A percentile compares a stretch with the other conserved stretches of the same genome.
Conservation (phyloP, 129 eudicot species). For the Chrysanthemum seticuspe region DNA sequence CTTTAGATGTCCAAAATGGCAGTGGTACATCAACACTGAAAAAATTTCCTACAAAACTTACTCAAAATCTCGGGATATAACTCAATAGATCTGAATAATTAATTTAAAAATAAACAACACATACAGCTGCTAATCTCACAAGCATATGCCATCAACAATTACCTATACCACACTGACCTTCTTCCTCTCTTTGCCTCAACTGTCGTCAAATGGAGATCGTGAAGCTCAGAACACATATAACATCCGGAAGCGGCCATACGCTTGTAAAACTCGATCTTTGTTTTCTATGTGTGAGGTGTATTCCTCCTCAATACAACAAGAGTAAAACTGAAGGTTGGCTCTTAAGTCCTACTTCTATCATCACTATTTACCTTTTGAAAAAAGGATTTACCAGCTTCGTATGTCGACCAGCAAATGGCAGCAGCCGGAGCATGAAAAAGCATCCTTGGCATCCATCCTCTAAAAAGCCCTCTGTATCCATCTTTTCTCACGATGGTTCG, state of each 20-base stretch:
- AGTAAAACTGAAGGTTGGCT: slow-evolving; percentile 4
- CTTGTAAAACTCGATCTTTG: slow-evolving; percentile 17
- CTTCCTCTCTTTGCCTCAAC: slow-evolving; percentile 16
- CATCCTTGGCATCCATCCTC: slow-evolving; percentile 95
- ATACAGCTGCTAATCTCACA: slow-evolving; percentile 30
- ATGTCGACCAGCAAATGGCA: slow-evolving; percentile 93
- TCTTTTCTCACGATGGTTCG: slow-evolving; percentile 66
- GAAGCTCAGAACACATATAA: slow-evolving; percentile 10
- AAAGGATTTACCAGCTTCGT: slow-evolving; percentile 69
- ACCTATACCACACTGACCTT: not conserved
- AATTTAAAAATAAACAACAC: slow-evolving; percentile 22
- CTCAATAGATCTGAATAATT: slow-evolving; percentile 23
- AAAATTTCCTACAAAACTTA: slow-evolving; percentile 4
- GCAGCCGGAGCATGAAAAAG: slow-evolving; percentile 95
- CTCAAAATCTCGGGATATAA: slow-evolving; percentile 5
- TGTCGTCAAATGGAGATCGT: slow-evolving; percentile 16
- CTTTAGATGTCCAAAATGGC: not conserved
- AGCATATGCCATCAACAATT: slow-evolving; percentile 20
- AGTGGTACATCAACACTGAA: slow-evolving; percentile 10
- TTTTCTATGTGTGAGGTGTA: slow-evolving; percentile 18
- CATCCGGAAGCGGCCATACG: slow-evolving; percentile 9
- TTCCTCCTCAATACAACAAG: slow-evolving; percentile 32
- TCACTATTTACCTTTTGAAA: slow-evolving; percentile 50
- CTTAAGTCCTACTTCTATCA: slow-evolving; percentile 37
- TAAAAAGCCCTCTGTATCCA: slow-evolving; percentile 74